Evolutionary conservation across 306 rosid genomes (phyloP), one percentile per base, ranked within the genome.

Genomic region (Prunus dulcis): DNA sequence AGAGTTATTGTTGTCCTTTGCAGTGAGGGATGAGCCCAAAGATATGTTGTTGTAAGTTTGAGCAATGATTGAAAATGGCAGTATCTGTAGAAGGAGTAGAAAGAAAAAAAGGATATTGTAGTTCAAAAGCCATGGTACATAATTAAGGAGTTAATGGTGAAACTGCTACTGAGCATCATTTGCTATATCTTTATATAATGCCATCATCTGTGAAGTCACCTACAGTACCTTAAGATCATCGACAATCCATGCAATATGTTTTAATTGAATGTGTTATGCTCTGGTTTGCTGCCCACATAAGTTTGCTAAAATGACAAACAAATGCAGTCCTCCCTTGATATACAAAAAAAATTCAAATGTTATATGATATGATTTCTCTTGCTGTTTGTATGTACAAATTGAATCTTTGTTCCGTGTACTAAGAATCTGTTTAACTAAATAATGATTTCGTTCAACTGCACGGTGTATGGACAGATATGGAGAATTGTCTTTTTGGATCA

Each of bases 41-140:
- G 91, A 71, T 8, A 82, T 45, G 20, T 80, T 87, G 22, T 80
- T 87, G 49, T 17, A 14, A 2, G 78, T 43, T 57, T 80, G 84
- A 64, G 82, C 83, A 55, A 10, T 0, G 5, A 22, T 69, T 4
- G 45, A 49, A 41, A 73, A 52, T 13, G 57, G 82, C 47, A 66
- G 52, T 32, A 32, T 32, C 41, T 34, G 41, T 34, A 34, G 41
- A 0, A 5, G 41, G 41, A 34, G 78, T 50, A 13, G 74, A 19
- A 78, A 79, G 28, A 18, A 80, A 49, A 49, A 18, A 80, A 28
- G 25, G 4, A 55, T 9, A 69, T 1, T 18, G 17, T 58, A 23
- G 32, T 4, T 58, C 22, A 58, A 22, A 58, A 58, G 64, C 64
- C 64, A 58, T 58, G 17, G 64, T 22, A 22, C 15, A 11, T 58